Evolutionary conservation across 1,284 basidiomycete species (phyloP).

Genomic region (Psilocybe mexicana): DNA sequence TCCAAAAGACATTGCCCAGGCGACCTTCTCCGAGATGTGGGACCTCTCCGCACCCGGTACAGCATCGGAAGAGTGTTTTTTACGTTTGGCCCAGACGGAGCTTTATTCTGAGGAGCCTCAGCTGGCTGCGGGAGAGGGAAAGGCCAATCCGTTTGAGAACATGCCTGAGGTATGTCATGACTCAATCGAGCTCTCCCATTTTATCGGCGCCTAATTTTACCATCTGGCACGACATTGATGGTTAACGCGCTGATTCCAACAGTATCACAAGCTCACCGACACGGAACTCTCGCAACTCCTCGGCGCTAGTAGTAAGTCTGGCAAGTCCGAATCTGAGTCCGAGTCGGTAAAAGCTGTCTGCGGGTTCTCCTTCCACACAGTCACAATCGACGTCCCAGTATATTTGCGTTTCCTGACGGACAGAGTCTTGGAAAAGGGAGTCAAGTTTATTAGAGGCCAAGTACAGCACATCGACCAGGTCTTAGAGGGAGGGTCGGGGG

Average conservation of each 20-base stretch:
- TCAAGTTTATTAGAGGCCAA: conserved; percentile 50
- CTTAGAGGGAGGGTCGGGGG: conserved; percentile 46
- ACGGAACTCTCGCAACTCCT: conserved; percentile 35
- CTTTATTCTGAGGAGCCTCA: conserved; percentile 44
- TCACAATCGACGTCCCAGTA: conserved; percentile 65
- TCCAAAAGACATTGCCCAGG: conserved; percentile 59
- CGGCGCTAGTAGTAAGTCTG: not conserved
- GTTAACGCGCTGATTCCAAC: not conserved
- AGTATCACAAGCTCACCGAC: conserved; percentile 53
- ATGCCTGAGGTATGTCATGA: conserved; percentile 59
- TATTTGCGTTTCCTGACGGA: conserved; percentile 68
- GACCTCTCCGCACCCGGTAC: conserved; percentile 58
- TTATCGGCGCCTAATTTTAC: not conserved
- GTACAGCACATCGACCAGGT: conserved; percentile 69
- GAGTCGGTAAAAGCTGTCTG: conserved; percentile 28
- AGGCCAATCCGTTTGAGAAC: conserved; percentile 38
- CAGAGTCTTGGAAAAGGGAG: conserved; percentile 61
- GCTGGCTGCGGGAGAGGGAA: too few relatives aligned
- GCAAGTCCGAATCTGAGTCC: too few relatives aligned
- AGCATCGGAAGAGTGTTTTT: conserved; percentile 58
- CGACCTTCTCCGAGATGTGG: conserved; percentile 76
- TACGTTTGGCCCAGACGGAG: conserved; percentile 62
- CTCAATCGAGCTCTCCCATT: not conserved
- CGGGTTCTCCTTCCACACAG: conserved; percentile 58
- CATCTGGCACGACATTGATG: too few relatives aligned